Base-by-base conservation (phyloP, 768 basidiomycete genomes). In the Clitopilus hobsonii region DNA sequence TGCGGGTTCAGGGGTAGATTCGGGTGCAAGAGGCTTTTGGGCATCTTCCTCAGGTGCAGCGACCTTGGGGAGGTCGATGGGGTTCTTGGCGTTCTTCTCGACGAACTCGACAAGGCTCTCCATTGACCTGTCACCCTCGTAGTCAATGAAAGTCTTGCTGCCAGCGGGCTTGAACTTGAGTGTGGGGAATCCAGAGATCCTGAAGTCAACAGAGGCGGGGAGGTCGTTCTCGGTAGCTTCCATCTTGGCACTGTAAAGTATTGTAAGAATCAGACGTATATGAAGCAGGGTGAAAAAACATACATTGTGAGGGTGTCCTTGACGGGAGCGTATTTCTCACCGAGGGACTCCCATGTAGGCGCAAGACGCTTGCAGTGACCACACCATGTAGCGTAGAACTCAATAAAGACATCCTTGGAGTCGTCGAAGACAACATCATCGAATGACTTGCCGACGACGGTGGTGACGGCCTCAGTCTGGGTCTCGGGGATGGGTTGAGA, bases 341-440 rank as follows among this genome's bases (percentile, higher is more conserved):
- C 97, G 30, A 99, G 83, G 23, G 77, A 81, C 57, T 98, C 95
- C 93, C 94, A 99, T 36, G 75, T 91, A 11, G 97, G 96, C 69
- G 89, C 91, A 62, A 99, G 84, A 63, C 94, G 93, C 75, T 97
- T 97, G 88, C 94, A 95, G 82, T 94, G 93, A 41, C 91, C 90
- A 65, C 91, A 92, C 97, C 97, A 99, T 49, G 93, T 84, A 49
- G 97, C 97, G 64, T 91, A 98, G 73, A 99, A 95, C 73, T 98
- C 96, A 60, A 98, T 78, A 64, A 99, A 94, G 63, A 98, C 88
- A 67, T 98, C 95, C 76, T 97, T 97, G 55, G 76, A 74, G 59
- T 94, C 89, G 66, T 97, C 91, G 58, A 82, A 85, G 28, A 91
- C 88, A 51, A 94, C 76, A 51, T 91, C 75, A 2, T 98, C 93